Evolutionary conservation across 345 rosid genomes (phyloP), one percentile per base, ranked within the genome.

Genomic region (Clarkia xantiana): DNA sequence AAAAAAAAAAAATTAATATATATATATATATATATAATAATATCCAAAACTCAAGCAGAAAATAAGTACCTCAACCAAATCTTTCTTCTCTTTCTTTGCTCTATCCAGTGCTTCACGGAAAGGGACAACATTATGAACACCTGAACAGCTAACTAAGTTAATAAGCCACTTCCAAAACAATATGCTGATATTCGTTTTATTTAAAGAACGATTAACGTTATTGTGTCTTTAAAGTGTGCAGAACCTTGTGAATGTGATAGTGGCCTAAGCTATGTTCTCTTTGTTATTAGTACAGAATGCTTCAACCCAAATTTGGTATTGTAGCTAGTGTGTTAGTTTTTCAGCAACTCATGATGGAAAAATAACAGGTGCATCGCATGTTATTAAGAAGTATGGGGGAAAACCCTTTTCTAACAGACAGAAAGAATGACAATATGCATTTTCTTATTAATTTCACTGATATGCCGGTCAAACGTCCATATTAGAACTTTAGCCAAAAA

Each of bases 31-130:
- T 11, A 7, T 39, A n/a, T 23, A 22, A 18, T 0, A n/a, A 49
- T 40, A 38, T 22, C 4, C 8, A 29, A 38, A 16, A 29, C 18
- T 0, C n/a, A 36, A 20, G 29, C 36, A 17, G 18, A 44, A 44
- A 18, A 38, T 15, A 40, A 47, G 55, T 62, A 82, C 90, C 80
- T 73, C 79, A 40, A 82, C 86, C 46, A 82, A 63, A 66, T 82
- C 90, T 47, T 72, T 67, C 22, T 68, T 40, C 9, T 60, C 73
- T 45, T 52, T 46, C 67, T 47, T 64, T 9, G 90, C 81, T 43
- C 22, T 69, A 18, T 60, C 56, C 12, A 74, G 44, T 10, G 83
- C 90, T 56, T 74, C 77, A 42, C 38, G 53, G 18, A 56, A 51
- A 40, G 86, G 63, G 52, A 82, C 47, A 11, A 82, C 44, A 11